These are phyloP conservation scores for Pseudogymnoascus sp. DNA, from an alignment of 2,329 filamentous ascomycete species.

Conservation along the genomic window DNA sequence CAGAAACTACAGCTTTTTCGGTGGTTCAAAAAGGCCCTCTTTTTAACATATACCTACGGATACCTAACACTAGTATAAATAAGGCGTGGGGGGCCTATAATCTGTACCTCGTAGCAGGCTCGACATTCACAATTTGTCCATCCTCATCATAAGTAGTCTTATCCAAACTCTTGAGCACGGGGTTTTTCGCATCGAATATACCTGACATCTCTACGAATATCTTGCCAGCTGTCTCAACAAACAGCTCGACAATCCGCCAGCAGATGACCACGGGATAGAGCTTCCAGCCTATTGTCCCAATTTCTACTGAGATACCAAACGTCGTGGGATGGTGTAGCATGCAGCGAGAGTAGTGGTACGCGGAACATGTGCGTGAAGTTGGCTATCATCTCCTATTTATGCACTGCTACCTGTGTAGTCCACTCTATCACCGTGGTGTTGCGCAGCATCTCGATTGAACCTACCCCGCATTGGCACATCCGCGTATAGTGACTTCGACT, in stretches of 20 bases:
- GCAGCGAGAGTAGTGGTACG: no score
- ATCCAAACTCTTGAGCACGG: not conserved
- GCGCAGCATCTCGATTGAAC: not conserved
- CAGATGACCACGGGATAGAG: slow-evolving; percentile 22
- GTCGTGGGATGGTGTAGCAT: slow-evolving; percentile 12
- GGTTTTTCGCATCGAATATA: slow-evolving; percentile 10
- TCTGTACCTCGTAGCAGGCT: not conserved
- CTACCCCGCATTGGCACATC: not conserved
- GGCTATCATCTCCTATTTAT: no score
- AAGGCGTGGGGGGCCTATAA: not conserved
- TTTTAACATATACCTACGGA: no score
- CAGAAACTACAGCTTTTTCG: no score
- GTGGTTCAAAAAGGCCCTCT: no score
- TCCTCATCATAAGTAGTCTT: not conserved
- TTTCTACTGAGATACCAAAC: slow-evolving; percentile 32
- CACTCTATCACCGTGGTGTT: not conserved
- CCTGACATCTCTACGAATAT: slow-evolving; percentile 10
- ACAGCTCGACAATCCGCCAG: slow-evolving; percentile 13
- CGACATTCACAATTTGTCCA: not conserved
- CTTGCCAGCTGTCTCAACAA: slow-evolving; percentile 10
- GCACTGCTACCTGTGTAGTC: no score
- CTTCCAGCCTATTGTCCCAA: slow-evolving; percentile 29
- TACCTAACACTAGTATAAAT: no score
- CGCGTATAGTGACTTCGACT: not conserved
- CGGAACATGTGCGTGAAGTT: no score